Base-by-base conservation (phyloP, 75 land plant genomes). In the Pinus tabuliformis region DNA sequence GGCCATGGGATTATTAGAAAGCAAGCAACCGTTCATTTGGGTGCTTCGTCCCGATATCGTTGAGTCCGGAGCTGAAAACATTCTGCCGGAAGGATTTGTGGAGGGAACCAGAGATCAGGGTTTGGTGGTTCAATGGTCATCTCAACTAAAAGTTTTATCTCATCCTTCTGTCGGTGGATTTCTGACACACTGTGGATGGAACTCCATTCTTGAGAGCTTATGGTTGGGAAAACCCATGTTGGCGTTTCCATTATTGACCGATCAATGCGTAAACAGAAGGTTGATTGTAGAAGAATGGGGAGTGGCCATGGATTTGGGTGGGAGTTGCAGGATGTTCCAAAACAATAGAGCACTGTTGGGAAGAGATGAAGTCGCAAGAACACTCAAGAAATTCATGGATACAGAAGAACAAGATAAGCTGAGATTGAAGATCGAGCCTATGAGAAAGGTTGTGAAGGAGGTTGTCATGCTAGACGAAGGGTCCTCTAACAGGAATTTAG, bases 151-250 rank as follows among this genome's bases (percentile, higher is more conserved):
- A 33, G 84, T 88, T 20, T 33, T 90, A 39, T 66, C 77, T 8
- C 90, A 87, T 73, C 76, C 75, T 14, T 75, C 90, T 2, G 59
- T 87, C 14, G 92, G 92, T 5, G 92, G 86, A 7, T 87, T 87
- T 60, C 66, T 87, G 12, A 85, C 84, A 3, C 92, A 90, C 52
- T 90, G 92, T 58, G 90, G 90, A 17, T 90, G 89, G 89, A 90
- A 90, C 71, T 90, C 92, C 6, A 76, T 85, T 26, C 57, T 87
- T 71, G 92, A 90, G 74, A 88, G 89, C 77, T 56, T 85, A 6
- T 78, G 82, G 83, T 60, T 87, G 58, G 78, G 77, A 6, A 79
- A 87, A 9, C 90, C 92, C 24, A 74, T 90, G 85, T 64, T 90
- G 49, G 85, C 88, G 37, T 90, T 72, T 73, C 92, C 92, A 17